A percentile compares a stretch with the other conserved stretches of the same genome.
phyloP scores from a whole-genome alignment of 2,329 filamentous ascomycete species.

The Monascus ruber region DNA sequence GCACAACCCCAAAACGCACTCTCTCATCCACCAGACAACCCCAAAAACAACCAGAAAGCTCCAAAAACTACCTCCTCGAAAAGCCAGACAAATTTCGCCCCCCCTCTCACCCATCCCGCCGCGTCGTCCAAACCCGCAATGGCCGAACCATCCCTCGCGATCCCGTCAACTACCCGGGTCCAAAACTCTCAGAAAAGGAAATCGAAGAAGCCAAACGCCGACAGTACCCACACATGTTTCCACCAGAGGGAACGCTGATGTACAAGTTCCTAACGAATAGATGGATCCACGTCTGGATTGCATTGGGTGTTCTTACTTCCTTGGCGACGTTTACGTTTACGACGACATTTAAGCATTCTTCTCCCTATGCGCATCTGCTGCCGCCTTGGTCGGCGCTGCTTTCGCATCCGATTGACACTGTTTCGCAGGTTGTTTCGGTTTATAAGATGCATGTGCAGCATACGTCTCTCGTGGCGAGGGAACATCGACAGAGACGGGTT shows the following conservation, averaged over 20 bases:
- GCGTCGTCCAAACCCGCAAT: constrained; percentile 42
- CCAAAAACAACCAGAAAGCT: constrained; percentile 11
- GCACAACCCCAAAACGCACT: constrained; percentile 10
- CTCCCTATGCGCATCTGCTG: constrained; percentile 68
- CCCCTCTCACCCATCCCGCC: constrained; percentile 70
- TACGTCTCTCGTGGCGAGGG: constrained; percentile 54
- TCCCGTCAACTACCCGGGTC: constrained; percentile 61
- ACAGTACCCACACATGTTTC: constrained; percentile 82
- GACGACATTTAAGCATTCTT: constrained; percentile 66
- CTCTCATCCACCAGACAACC: constrained; percentile 7
- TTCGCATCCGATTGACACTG: constrained; percentile 56
- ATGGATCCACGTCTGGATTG: constrained; percentile 68
- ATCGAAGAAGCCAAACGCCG: constrained; percentile 53
- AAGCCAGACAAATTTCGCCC: constrained; percentile 85
- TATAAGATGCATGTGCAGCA: constrained; percentile 66
- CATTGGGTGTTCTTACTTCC: constrained; percentile 56
- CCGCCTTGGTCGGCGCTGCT: constrained; percentile 59
- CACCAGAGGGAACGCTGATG: constrained; percentile 67
- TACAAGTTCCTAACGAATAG: constrained; percentile 75
- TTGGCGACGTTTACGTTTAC: constrained; percentile 64
- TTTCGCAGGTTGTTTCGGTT: constrained; percentile 57
- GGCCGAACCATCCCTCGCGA: constrained; percentile 12
- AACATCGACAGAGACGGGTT: constrained; percentile 59
- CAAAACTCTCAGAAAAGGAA: constrained; percentile 56
- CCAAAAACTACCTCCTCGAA: constrained; percentile 61